Evolutionary conservation across 306 rosid genomes (phyloP).

Genomic region (Calophaca sinica): DNA sequence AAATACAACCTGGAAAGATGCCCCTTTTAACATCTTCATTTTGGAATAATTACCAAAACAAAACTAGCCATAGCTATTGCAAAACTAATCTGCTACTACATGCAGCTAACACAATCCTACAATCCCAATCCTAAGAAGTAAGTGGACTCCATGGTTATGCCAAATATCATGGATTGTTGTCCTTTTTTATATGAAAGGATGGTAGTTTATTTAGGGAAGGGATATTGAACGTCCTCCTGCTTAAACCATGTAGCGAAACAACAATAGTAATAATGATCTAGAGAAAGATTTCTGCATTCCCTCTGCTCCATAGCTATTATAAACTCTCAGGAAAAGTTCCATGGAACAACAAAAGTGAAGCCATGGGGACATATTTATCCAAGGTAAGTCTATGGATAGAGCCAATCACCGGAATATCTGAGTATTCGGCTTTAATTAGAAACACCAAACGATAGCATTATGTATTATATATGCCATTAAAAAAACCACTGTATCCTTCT

Average conservation of each 20-base stretch:
- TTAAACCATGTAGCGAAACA: too few relatives aligned
- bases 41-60: conserved; percentile 28
- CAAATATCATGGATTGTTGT: conserved; percentile 1
- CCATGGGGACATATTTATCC: background rate
- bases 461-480: conserved; percentile 1
- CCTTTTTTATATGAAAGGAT: too few relatives aligned
- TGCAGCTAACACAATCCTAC: too few relatives aligned
- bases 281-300: too few relatives aligned
- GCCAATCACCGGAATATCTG: too few relatives aligned
- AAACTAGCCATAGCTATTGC: conserved; percentile 20
- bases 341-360: too few relatives aligned
- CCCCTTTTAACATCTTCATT: conserved; percentile 11
- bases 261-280: too few relatives aligned
- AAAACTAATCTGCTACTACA: too few relatives aligned
- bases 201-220: too few relatives aligned
- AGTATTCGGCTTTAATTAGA: background rate
- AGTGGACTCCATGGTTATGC: conserved; percentile 34
- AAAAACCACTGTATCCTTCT: background rate
- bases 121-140: background rate
- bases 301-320: too few relatives aligned
- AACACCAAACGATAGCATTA: conserved; percentile 15
- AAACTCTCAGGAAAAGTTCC: too few relatives aligned
- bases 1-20: background rate
- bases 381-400: background rate
- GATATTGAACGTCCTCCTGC: too few relatives aligned